Evolutionary conservation across 306 rosid species (phyloP), one percentile per base, ranked within the genome.

Genomic region (Medicago ruthenica): DNA sequence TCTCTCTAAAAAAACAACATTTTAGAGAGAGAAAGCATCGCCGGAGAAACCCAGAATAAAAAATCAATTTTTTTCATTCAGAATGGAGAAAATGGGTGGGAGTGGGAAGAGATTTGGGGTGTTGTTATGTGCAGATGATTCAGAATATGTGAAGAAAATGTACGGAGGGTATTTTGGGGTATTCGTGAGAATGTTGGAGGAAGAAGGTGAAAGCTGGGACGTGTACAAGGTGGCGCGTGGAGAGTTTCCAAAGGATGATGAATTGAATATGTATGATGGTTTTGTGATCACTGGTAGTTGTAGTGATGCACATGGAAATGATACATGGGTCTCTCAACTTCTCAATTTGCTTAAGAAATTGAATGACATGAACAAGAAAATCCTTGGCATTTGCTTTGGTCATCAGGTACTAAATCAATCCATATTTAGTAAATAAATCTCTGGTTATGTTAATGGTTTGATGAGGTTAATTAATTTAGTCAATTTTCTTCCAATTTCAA

Each of bases 371-470:
- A 86, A 86, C 76, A 94, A 88, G 11, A 94, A 85, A 7, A 78
- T 90, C 12, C 89, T 94, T 16, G 98, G 98, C 44, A 81, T 94
- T 87, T 94, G 98, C 87, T 91, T 94, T 40, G 97, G 97, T 34
- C 97, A 92, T 67, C 97, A 92, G 97, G 97, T 63, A 63, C 14
- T 12, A 20, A 21, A 8, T 1, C 8, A 57, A 9, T 34, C 41
- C 41, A n/a, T 27, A 14, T 61, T 27, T 31, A 63, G 64, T 22
- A 55, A 55, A 18, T 20, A 3, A 55, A 55, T 55, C 61, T 9
- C 60, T 12, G 50, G n/a, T 45, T 45, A 3, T 34, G 5, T 42
- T 42, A 41, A 31, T 31, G 36, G 27, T 24, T 24, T 24, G 27
- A 24, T 24, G 1, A 24, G 27, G 27, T 24, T 24, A 24, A 42